Evolutionary conservation across 768 basidiomycete species (phyloP).

Genomic region (Lentinula raphanica): DNA sequence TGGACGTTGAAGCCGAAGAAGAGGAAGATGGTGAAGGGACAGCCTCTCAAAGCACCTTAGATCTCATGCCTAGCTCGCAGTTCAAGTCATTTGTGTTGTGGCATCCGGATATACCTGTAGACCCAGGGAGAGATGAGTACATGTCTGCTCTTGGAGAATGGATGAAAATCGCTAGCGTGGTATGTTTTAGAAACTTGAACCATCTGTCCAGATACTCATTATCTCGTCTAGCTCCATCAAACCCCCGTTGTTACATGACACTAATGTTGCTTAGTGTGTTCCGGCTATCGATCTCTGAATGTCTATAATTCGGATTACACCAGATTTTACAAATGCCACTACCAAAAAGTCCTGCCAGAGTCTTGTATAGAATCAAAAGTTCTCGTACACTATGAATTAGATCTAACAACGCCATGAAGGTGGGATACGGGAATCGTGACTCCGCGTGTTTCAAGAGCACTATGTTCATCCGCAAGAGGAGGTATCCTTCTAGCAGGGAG

Average conservation of each 20-base stretch:
- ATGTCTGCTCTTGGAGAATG: slow-evolving; percentile 64
- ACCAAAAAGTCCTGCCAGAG: no score
- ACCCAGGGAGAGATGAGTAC: slow-evolving; percentile 71
- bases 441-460: no score
- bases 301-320: no score
- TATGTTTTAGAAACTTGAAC: slow-evolving; percentile 22
- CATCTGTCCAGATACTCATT: background rate
- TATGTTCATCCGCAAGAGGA: no score
- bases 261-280: no score
- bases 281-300: no score
- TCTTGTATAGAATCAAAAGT: no score
- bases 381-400: no score
- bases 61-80: slow-evolving; percentile 35
- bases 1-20: slow-evolving; percentile 21
- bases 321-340: no score
- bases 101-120: slow-evolving; percentile 67
- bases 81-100: slow-evolving; percentile 73
- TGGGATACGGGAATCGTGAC: no score
- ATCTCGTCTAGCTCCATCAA: background rate
- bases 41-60: slow-evolving; percentile 17
- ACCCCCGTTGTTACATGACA: background rate
- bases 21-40: slow-evolving; percentile 24
- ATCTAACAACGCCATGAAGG: no score
- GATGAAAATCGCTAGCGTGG: slow-evolving; percentile 60
- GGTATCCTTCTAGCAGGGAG: no score